These are phyloP conservation scores for Fonsecaea nubica DNA, from an alignment of 2,329 filamentous ascomycete genomes.

Conservation along the genomic window DNA sequence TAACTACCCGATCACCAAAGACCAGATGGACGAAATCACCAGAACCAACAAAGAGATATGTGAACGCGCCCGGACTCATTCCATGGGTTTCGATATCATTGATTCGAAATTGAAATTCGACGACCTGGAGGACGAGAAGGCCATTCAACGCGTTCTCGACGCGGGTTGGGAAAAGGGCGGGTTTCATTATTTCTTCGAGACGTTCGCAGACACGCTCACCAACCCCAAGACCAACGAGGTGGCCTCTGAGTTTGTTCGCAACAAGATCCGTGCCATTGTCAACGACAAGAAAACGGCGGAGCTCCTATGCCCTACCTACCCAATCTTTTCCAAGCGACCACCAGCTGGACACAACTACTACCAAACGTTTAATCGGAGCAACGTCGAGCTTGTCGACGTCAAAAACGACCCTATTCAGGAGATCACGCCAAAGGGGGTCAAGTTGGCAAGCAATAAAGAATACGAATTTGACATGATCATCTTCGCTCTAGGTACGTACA, in stretches of 20 bases:
- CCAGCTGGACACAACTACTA: constrained; percentile 59
- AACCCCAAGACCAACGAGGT: constrained; percentile 57
- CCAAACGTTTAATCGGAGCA: constrained; percentile 46
- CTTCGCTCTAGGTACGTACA: constrained; percentile 47
- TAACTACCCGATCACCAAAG: constrained; percentile 50
- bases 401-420: background rate
- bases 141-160: constrained; percentile 38
- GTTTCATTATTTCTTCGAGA: constrained; percentile 58
- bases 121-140: constrained; percentile 42
- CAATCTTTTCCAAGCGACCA: constrained; percentile 61
- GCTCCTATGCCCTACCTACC: constrained; percentile 61
- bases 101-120: constrained; percentile 31
- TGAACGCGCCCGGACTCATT: constrained; percentile 2
- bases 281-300: constrained; percentile 57
- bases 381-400: constrained; percentile 49
- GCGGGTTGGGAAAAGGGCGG: constrained; percentile 57
- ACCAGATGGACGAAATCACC: constrained; percentile 4
- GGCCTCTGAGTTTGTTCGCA: constrained; percentile 62
- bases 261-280: constrained; percentile 59
- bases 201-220: constrained; percentile 59
- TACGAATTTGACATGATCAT: constrained; percentile 51
- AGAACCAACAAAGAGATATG: background rate
- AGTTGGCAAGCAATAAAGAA: constrained; percentile 46
- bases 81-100: constrained; percentile 39
- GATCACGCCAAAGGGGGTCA: constrained; percentile 46